Evolutionary conservation across 2,329 filamentous ascomycete species (phyloP).

Genomic region (Phialophora verrucosa): DNA sequence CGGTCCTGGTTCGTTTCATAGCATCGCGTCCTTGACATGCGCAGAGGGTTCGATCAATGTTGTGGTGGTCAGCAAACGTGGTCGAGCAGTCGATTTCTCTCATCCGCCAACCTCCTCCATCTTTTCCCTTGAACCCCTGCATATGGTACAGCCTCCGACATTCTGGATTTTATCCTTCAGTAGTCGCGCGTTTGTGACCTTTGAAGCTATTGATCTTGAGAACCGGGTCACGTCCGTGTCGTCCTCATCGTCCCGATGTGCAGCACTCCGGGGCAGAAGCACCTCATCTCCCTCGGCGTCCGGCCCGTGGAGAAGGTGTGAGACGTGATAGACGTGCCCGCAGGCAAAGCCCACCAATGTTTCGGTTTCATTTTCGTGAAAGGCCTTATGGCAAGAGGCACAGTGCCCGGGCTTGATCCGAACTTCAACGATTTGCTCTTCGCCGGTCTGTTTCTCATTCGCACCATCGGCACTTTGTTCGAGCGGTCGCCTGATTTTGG

Average conservation of each 20-base stretch:
- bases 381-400: slow-evolving; percentile 33
- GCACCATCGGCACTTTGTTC: not conserved
- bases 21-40: not conserved
- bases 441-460: slow-evolving; percentile 11
- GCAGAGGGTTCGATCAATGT: not conserved
- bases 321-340: slow-evolving; percentile 70
- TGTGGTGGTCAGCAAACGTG: slow-evolving; percentile 2
- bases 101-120: slow-evolving; percentile 26
- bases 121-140: slow-evolving; percentile 28
- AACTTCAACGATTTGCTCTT: slow-evolving; percentile 10
- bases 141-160: slow-evolving; percentile 35
- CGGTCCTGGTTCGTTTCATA: not conserved
- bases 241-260: slow-evolving; percentile 31
- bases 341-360: slow-evolving; percentile 70
- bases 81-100: not conserved
- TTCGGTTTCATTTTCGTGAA: slow-evolving; percentile 54
- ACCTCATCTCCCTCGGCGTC: slow-evolving; percentile 40
- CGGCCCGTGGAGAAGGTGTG: slow-evolving; percentile 60
- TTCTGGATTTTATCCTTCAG: slow-evolving; percentile 49
- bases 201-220: slow-evolving; percentile 72
- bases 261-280: slow-evolving; percentile 30
- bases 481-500: slow-evolving; percentile 7
- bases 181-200: slow-evolving; percentile 84
- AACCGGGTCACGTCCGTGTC: slow-evolving; percentile 39
- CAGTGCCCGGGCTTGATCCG: slow-evolving; percentile 33